These are phyloP conservation scores for Cynara cardunculus DNA, from an alignment of 129 eudicot species.

Conservation along the genomic window DNA sequence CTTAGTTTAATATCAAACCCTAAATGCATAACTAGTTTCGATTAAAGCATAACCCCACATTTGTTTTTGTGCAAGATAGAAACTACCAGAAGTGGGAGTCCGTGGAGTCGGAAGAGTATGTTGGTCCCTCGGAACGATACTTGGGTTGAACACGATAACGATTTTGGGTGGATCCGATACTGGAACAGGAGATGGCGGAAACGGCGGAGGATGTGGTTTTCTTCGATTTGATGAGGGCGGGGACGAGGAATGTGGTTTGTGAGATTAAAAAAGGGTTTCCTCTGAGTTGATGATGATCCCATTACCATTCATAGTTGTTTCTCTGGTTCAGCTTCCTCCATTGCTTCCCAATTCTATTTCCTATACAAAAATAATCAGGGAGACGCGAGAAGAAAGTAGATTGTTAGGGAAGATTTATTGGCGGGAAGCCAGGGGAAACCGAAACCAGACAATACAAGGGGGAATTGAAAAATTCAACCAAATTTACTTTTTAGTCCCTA, in stretches of 20 bases:
- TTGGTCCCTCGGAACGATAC: background rate
- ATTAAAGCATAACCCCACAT: background rate
- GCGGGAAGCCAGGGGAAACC: slow-evolving; percentile 6
- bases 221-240: slow-evolving; percentile 13
- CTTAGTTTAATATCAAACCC: background rate
- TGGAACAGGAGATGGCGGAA: slow-evolving; percentile 24
- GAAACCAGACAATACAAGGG: too few relatives aligned
- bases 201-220: background rate
- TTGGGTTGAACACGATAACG: background rate
- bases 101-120: background rate
- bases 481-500: too few relatives aligned
- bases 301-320: background rate
- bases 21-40: background rate
- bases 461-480: too few relatives aligned
- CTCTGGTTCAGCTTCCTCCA: slow-evolving; percentile 22
- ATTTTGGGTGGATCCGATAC: slow-evolving; percentile 33
- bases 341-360: slow-evolving; percentile 3
- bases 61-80: slow-evolving; percentile 3
- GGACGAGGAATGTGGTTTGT: slow-evolving; percentile 28
- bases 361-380: background rate
- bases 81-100: slow-evolving; percentile 22
- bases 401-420: background rate
- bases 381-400: background rate
- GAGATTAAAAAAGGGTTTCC: slow-evolving; percentile 36
- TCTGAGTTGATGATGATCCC: slow-evolving; percentile 19